Evolutionary conservation across 2,329 filamentous ascomycete species (phyloP).

Genomic region (Chalara sp.): DNA sequence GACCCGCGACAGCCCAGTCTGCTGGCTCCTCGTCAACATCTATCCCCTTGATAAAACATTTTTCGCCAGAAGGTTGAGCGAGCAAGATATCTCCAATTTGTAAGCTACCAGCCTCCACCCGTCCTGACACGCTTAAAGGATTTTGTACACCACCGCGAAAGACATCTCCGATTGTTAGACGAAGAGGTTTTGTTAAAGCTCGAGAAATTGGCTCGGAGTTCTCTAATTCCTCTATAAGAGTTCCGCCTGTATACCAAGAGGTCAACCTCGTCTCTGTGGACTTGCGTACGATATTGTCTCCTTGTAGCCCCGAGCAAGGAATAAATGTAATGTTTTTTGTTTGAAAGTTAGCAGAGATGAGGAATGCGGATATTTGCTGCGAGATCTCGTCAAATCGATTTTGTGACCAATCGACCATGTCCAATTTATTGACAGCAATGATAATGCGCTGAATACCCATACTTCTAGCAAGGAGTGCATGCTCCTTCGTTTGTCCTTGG

Average conservation of each 20-base stretch:
- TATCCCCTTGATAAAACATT: slow-evolving; percentile 73
- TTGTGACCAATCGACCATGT: slow-evolving; percentile 76
- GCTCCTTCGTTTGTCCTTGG: slow-evolving; percentile 90
- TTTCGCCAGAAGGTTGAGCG: slow-evolving; percentile 75
- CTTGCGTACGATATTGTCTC: slow-evolving; percentile 71
- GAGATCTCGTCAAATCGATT: slow-evolving; percentile 79
- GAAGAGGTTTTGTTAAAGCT: slow-evolving; percentile 70
- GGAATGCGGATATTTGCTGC: slow-evolving; percentile 75
- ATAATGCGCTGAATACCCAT: slow-evolving; percentile 85
- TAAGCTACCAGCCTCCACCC: slow-evolving; percentile 75
- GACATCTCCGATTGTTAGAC: slow-evolving; percentile 82
- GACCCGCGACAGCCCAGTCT: slow-evolving; percentile 90
- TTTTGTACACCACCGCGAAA: slow-evolving; percentile 75
- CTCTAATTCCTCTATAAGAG: slow-evolving; percentile 79
- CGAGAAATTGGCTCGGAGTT: slow-evolving; percentile 67
- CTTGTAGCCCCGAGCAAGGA: slow-evolving; percentile 81
- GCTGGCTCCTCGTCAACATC: slow-evolving; percentile 65
- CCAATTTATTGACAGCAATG: slow-evolving; percentile 92
- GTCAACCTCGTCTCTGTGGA: slow-evolving; percentile 45
- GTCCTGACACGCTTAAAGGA: slow-evolving; percentile 77
- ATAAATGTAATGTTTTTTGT: slow-evolving; percentile 78
- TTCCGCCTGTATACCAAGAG: slow-evolving; percentile 75
- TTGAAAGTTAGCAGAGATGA: slow-evolving; percentile 76
- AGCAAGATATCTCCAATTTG: slow-evolving; percentile 78
- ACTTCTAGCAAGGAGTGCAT: slow-evolving; percentile 81